Evolutionary conservation across 2,329 filamentous ascomycete species (phyloP).

Genomic region (Cercospora sesami): DNA sequence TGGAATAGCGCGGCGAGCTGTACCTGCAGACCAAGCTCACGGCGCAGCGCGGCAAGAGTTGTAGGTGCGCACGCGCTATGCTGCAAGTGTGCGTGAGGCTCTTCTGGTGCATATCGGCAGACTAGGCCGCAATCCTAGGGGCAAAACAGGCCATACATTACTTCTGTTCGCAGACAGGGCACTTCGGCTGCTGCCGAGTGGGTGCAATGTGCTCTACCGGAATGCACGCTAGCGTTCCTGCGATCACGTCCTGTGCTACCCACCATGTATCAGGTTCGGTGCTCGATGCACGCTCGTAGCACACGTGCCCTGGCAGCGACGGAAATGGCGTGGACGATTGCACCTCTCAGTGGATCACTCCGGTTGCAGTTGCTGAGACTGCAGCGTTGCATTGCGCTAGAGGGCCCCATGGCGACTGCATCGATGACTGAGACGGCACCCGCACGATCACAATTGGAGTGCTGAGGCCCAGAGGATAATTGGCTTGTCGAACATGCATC

Average conservation of each 20-base stretch:
- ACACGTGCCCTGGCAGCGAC: constrained; percentile 7
- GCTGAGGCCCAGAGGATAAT: not conserved
- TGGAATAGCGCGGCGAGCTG: constrained; percentile 14
- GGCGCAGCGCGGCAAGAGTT: constrained; percentile 6
- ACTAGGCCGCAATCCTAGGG: constrained; percentile 7
- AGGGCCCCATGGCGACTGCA: not conserved
- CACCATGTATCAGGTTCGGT: constrained; percentile 30
- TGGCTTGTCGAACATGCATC: not conserved
- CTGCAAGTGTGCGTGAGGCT: constrained; percentile 3
- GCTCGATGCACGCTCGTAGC: constrained; percentile 5
- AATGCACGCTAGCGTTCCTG: constrained; percentile 32
- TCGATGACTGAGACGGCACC: constrained; percentile 6
- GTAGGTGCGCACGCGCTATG: not conserved
- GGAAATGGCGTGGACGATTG: constrained; percentile 13
- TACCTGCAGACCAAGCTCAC: constrained; percentile 24
- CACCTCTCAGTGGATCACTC: constrained; percentile 7
- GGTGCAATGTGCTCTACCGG: constrained; percentile 21
- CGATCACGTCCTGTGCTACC: constrained; percentile 30
- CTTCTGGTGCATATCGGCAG: constrained; percentile 5
- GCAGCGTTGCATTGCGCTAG: not conserved
- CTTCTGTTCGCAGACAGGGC: constrained; percentile 14
- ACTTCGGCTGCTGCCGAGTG: constrained; percentile 30
- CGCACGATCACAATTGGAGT: constrained; percentile 8
- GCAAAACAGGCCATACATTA: not conserved
- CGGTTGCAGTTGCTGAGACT: constrained; percentile 12